Base-by-base conservation (phyloP, 2,329 filamentous ascomycete genomes). In the Chaetomiaceae sp. region DNA sequence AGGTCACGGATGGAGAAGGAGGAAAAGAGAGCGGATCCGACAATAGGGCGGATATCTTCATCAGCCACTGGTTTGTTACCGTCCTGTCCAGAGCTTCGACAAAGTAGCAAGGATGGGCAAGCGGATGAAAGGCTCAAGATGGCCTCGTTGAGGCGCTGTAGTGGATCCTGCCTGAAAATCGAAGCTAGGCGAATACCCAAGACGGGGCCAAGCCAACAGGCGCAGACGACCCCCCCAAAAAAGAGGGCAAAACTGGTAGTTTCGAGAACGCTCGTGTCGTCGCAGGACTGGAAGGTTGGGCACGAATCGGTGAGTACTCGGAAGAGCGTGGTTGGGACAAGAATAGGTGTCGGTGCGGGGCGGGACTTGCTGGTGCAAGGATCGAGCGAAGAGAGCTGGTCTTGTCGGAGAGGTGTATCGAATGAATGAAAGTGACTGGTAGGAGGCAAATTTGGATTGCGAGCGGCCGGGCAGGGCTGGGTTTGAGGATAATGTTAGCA, bases 231-330 rank as follows among this genome's bases (percentile, higher is more conserved):
- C 34, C 30, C n/a, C 37, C n/a, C n/a, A n/a, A 32, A 23, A 46
- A 14, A 46, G 32, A n/a, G 20, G n/a, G 23, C 21, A 25, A n/a
- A 20, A 29, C 7, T 30, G 16, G 30, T 32, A 2, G 20, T 25
- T n/a, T 46, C 18, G 18, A 14, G 2, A 32, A 18, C 4, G 40
- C 16, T 48, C 38, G 37, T 48, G 44, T 51, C n/a, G 37, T 48
- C 38, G 36, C 41, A 27, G 34, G 41, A 40, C 51, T 41, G 23
- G 47, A 38, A 7, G 20, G 41, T 56, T 45, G 48, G 55, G 53
- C 51, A 43, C 14, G 16, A 52, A 59, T 36, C 29, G 16, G 45
- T 52, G 21, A n/a, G 46, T 27, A 16, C 2, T 36, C 18, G 4
- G 20, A n/a, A n/a, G 27, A 30, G 4, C 25, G 14, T 36, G 10